These are phyloP conservation scores for Beta corolliflora DNA, from an alignment of 179 eudicot genomes.

Conservation along the genomic window DNA sequence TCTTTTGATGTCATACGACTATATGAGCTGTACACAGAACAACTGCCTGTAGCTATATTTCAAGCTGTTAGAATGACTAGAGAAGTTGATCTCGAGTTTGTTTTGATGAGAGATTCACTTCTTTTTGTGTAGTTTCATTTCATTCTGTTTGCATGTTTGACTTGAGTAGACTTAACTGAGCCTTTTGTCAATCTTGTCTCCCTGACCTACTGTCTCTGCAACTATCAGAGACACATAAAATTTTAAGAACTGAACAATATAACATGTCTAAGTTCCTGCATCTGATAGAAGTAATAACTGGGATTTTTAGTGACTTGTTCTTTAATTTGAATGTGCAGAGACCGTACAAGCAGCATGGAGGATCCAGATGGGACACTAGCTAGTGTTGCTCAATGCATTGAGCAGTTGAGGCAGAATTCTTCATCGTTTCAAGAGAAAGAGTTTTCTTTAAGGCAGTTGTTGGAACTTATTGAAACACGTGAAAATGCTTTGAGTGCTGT, in stretches of 20 bases:
- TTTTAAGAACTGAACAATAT: neutral
- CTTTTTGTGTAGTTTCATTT: neutral
- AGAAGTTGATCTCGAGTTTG: neutral
- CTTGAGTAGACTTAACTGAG: neutral
- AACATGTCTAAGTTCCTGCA: neutral
- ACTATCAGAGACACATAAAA: constrained; percentile 8
- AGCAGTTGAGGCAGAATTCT: constrained; percentile 89
- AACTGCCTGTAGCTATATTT: constrained; percentile 4
- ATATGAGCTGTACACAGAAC: neutral
- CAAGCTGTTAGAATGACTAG: neutral
- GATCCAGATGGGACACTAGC: constrained; percentile 97
- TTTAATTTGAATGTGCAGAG: constrained; percentile 48
- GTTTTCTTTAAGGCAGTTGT: constrained; percentile 69
- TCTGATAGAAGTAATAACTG: too few species aligned
- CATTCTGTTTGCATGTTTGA: neutral
- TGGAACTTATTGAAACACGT: constrained; percentile 86
- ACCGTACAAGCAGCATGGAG: constrained; percentile 90
- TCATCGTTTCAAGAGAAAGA: constrained; percentile 85
- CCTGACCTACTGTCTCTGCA: neutral
- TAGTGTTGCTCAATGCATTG: constrained; percentile 98
- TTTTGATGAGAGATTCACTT: neutral
- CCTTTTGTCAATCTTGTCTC: neutral
- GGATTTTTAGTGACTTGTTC: too few species aligned
- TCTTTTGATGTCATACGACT: neutral
- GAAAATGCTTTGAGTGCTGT: constrained; percentile 97